Base-by-base conservation (phyloP, 2,329 filamentous ascomycete species). In the Delphinella strobiligena region DNA sequence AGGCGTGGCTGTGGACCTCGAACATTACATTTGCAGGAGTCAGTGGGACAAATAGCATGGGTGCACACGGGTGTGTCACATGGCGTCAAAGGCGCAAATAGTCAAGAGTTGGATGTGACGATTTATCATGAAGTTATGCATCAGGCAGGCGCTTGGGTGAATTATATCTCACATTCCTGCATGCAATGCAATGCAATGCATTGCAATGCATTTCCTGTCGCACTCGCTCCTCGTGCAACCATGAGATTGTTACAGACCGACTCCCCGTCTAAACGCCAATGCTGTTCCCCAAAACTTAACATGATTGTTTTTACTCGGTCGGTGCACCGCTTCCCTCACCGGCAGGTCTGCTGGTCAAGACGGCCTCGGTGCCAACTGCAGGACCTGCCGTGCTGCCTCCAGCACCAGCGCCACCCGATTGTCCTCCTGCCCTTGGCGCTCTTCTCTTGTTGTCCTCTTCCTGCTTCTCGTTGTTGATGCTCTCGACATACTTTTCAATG, bases 371-470 rank as follows among this genome's bases (percentile, higher is more conserved):
- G n/a, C 54, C 51, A 37, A 50, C 49, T 32, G 52, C 49, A 36
- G 42, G 37, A 10, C 38, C 38, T 19, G 45, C 36, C n/a, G 40
- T 30, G 17, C 31, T 31, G 11, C 43, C 42, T 18, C 43, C 36
- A 10, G 46, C 49, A 10, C 50, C 49, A 36, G 48, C 49, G 38
- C 47, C 43, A 19, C 44, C 45, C 9, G 46, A 47, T 19, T 45
- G 41, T 19, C 45, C 52, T 32, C 52, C 54, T 53, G 50, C 66
- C 54, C 61, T 53, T 29, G 80, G 72, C 43, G 83, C 82, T 33
- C 94, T 93, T 80, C 94, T 94, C 75, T 87, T 94, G 31, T 85
- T 86, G 17, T 89, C 89, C 70, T 98, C 91, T 64, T 96, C 91
- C 61, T 94, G 88, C 75, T 98, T 98, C 75, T 98, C 93, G 55